Conservation (phyloP, 2,329 filamentous ascomycete species). For the Mycosphaerella arachidis region DNA sequence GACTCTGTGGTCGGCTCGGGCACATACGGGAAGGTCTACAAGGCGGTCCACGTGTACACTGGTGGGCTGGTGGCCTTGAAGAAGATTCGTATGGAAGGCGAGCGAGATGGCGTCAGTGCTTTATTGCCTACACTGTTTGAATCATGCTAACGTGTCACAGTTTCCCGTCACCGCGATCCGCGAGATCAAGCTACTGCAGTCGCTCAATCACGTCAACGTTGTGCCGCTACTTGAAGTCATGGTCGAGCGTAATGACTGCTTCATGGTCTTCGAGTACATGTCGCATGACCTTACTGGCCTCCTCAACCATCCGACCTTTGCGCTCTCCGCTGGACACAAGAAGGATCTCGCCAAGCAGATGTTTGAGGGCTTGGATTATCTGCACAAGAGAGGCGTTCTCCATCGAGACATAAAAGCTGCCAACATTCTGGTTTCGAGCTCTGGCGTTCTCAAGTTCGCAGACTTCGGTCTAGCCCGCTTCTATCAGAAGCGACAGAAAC, state of each 20-base stretch:
- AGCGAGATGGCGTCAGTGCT: slow-evolving; percentile 64
- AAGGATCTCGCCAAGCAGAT: slow-evolving; percentile 91
- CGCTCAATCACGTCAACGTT: slow-evolving; percentile 74
- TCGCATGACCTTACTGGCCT: slow-evolving; percentile 93
- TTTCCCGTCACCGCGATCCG: slow-evolving; percentile 88
- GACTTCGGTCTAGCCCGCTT: slow-evolving; percentile 96
- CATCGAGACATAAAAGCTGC: slow-evolving; percentile 98
- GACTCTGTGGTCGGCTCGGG: slow-evolving; percentile 94
- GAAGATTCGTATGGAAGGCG: slow-evolving; percentile 89
- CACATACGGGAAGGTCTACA: slow-evolving; percentile 94
- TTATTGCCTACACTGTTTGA: neutral
- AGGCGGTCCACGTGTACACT: slow-evolving; percentile 88
- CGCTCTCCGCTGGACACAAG: slow-evolving; percentile 76
- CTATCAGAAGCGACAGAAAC: slow-evolving; percentile 83
- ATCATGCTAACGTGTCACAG: slow-evolving; percentile 31
- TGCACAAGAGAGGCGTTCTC: slow-evolving; percentile 87
- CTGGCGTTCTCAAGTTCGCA: slow-evolving; percentile 83
- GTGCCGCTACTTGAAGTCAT: slow-evolving; percentile 86
- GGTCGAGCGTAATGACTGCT: slow-evolving; percentile 98
- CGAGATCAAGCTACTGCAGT: slow-evolving; percentile 89
- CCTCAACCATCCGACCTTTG: slow-evolving; percentile 89
- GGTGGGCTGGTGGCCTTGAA: slow-evolving; percentile 79
- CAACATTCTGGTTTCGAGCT: slow-evolving; percentile 89
- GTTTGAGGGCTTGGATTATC: slow-evolving; percentile 88
- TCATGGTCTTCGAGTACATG: slow-evolving; percentile 99